Conservation (phyloP, 495 filamentous ascomycete genomes). For the Rhizodiscina lignyota region DNA sequence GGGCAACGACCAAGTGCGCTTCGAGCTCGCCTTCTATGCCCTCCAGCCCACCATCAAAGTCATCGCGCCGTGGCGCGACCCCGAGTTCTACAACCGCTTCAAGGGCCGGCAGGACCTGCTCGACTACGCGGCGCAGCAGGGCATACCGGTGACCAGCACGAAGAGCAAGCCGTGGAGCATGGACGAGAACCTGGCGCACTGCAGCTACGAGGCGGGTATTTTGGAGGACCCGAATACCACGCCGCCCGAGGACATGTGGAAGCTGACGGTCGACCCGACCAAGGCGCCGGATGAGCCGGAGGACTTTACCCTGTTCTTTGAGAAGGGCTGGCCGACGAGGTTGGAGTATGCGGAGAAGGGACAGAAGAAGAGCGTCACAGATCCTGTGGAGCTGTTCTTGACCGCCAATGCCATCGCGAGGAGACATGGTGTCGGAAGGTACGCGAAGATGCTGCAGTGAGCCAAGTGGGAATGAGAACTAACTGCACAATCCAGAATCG, state of each 20-base stretch:
- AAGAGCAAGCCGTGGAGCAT: constrained; percentile 76
- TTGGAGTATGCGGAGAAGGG: constrained; percentile 38
- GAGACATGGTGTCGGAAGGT: constrained; percentile 64
- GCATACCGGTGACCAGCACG: constrained; percentile 74
- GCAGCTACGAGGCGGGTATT: constrained; percentile 75
- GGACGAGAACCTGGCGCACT: constrained; percentile 87
- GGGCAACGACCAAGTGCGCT: constrained; percentile 77
- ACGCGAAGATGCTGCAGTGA: too few species aligned
- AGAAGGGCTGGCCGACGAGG: constrained; percentile 70
- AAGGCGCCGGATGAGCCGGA: constrained; percentile 60
- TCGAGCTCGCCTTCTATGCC: constrained; percentile 58
- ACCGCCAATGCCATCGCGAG: constrained; percentile 62
- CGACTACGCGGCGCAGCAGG: constrained; percentile 60
- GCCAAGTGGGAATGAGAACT: too few species aligned
- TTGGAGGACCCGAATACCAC: constrained; percentile 51
- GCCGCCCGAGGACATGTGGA: constrained; percentile 76
- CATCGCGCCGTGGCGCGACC: constrained; percentile 78
- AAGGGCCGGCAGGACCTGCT: constrained; percentile 76
- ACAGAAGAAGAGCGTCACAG: constrained; percentile 45
- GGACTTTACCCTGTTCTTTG: constrained; percentile 66
- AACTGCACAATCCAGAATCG: too few species aligned
- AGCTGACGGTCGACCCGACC: constrained; percentile 54
- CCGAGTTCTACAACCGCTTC: constrained; percentile 70
- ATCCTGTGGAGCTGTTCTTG: constrained; percentile 64
- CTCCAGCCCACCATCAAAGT: constrained; percentile 60